phyloP scores from a whole-genome alignment of 805 yeast genomes.

The Hanseniaspora thailandica region DNA sequence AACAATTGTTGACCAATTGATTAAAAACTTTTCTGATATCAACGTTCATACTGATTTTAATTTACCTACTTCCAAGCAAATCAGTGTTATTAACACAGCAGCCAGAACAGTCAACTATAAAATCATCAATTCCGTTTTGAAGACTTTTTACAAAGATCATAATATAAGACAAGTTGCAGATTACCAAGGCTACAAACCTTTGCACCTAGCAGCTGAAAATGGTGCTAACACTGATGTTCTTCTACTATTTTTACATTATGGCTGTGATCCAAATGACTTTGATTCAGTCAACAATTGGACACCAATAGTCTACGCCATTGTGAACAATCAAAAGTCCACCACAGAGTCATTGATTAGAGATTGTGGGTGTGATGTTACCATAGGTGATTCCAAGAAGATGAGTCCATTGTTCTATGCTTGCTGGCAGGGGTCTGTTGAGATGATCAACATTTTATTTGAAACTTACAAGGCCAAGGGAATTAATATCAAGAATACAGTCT shows the following conservation, averaged over 20 bases:
- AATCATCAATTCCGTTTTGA: constrained; percentile 53
- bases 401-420: constrained; percentile 81
- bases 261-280: constrained; percentile 61
- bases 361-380: constrained; percentile 52
- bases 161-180: constrained; percentile 34
- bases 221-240: constrained; percentile 61
- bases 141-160: constrained; percentile 21
- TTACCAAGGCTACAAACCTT: constrained; percentile 79
- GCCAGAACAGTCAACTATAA: constrained; percentile 72
- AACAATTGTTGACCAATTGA: constrained; percentile 36
- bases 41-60: constrained; percentile 33
- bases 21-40: constrained; percentile 38
- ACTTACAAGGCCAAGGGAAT: constrained; percentile 16
- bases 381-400: constrained; percentile 68
- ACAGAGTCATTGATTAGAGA: constrained; percentile 57
- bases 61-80: constrained; percentile 42
- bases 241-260: constrained; percentile 54
- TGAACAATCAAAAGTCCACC: constrained; percentile 65
- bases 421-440: constrained; percentile 86
- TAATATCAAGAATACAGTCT: neutral
- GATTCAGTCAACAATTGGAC: constrained; percentile 91
- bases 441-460: constrained; percentile 51
- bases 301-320: constrained; percentile 80
- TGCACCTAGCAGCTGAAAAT: constrained; percentile 78
- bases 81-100: constrained; percentile 62